Conservation (phyloP, 306 rosid genomes). For the Ochetophila trinervis region DNA sequence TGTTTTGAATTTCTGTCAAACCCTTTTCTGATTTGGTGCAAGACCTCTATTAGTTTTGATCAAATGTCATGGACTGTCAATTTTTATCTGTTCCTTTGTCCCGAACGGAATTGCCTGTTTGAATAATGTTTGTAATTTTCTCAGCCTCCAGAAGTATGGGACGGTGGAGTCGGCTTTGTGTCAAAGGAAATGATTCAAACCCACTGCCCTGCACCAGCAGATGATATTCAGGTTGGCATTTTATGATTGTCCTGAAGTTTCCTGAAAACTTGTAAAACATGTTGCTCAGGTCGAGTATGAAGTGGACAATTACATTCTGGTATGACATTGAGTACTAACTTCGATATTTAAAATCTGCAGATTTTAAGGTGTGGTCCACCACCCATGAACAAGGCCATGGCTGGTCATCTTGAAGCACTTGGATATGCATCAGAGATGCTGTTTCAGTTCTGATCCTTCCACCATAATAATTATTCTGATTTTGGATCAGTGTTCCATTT, state of each 20-base stretch:
- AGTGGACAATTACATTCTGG: background rate
- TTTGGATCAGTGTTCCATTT: too few species aligned
- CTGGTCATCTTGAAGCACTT: constrained; percentile 67
- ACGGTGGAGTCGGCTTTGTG: constrained; percentile 90
- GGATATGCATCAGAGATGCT: constrained; percentile 69
- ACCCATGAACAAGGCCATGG: constrained; percentile 99
- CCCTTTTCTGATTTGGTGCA: background rate
- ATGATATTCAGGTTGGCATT: constrained; percentile 60
- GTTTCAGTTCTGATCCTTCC: constrained; percentile 76
- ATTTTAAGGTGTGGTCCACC: constrained; percentile 94
- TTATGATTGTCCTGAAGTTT: background rate
- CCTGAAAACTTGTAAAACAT: background rate
- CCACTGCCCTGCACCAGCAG: constrained; percentile 76
- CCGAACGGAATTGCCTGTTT: constrained; percentile 10
- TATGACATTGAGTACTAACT: background rate
- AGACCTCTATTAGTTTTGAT: background rate
- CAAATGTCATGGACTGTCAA: constrained; percentile 2
- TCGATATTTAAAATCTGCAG: constrained; percentile 37
- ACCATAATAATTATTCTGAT: background rate
- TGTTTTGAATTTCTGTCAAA: background rate
- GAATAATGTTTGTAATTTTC: constrained; percentile 19
- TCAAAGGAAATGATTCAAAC: constrained; percentile 85
- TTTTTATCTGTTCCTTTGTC: background rate
- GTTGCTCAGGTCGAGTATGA: background rate
- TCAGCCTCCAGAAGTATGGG: constrained; percentile 92